Conservation (phyloP, 106 monocot genomes). For the Dioscorea zingiberensis region DNA sequence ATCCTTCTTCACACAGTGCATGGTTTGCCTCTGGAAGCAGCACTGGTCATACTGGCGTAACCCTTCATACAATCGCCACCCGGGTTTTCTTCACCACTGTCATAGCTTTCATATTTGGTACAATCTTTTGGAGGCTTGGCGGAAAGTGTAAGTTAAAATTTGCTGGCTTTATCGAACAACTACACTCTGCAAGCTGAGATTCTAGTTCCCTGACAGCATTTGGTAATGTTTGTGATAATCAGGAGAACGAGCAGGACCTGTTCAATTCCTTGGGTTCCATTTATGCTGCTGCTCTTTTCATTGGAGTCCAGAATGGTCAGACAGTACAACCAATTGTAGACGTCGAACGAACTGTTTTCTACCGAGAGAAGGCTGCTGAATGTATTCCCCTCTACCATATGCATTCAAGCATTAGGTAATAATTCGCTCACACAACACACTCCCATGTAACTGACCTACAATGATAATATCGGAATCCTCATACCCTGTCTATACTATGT, state of each 20-base stretch:
- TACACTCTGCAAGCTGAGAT: not conserved
- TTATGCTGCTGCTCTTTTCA: constrained; percentile 68
- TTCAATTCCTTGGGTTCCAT: constrained; percentile 71
- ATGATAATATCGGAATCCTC: no score
- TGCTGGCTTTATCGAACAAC: not conserved
- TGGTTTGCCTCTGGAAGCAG: constrained; percentile 76
- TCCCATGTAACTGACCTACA: no score
- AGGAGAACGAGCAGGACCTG: constrained; percentile 36
- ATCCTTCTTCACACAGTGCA: constrained; percentile 43
- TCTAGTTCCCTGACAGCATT: no score
- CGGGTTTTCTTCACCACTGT: constrained; percentile 62
- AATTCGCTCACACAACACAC: not conserved
- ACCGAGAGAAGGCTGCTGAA: constrained; percentile 82
- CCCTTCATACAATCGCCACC: constrained; percentile 55
- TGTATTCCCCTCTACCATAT: constrained; percentile 85
- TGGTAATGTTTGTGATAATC: constrained; percentile 3
- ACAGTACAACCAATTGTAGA: constrained; percentile 79
- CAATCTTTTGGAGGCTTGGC: constrained; percentile 64
- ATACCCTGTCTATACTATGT: not conserved
- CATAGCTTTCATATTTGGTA: constrained; percentile 59
- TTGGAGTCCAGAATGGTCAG: constrained; percentile 72
- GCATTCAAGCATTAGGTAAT: constrained; percentile 73
- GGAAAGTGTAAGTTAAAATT: constrained; percentile 45
- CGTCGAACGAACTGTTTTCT: constrained; percentile 79
- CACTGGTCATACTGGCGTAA: constrained; percentile 81